Base-by-base conservation (phyloP, 2,329 filamentous ascomycete genomes). In the Penicillium sp. region DNA sequence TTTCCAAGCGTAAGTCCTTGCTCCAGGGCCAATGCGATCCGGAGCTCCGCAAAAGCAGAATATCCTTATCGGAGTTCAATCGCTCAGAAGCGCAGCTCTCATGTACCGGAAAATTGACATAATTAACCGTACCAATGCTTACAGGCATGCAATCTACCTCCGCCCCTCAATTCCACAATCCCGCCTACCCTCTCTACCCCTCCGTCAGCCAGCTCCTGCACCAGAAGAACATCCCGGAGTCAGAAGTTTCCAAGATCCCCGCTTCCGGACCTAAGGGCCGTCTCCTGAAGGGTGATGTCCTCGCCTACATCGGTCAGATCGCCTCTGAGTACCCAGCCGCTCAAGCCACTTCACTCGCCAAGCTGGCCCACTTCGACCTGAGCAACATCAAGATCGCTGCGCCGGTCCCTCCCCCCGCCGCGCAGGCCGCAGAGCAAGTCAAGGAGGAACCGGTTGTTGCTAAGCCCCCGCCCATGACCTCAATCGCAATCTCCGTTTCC, bases 211-310 rank as follows among this genome's bases (percentile, higher is more conserved):
- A 91, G 68, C 83, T 98, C 56, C 82, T 98, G 60, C 89, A 90
- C 75, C 82, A 89, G 74, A 87, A 96, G 70, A 87, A 88, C 61
- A 79, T 99, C 54, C 83, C 89, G 68, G 85, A 88, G 65, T 87
- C 87, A 47, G 90, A 92, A 57, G 82, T 92, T 52, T 82, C 86
- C 76, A 89, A 90, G 74, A 97, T 98, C 74, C 89, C 87, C 52
- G 89, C 92, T 6, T 93, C 90, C 21, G 95, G 95, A 24, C 95
- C 95, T 29, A 87, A 88, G 68, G 92, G 93, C 56, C 88, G 95
- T 59, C 81, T 99, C 54, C 83, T 99, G 60, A 99, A 99, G 82
- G 95, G 95, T 55, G 95, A 99, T 72, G 89, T 99, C 7, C 86
- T 99, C 53, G 93, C 92, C 48, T 95, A 93, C 75, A 77, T 98